These are phyloP conservation scores for Cladosporium oxysporum DNA, from an alignment of 2,329 filamentous ascomycete species.

Conservation along the genomic window DNA sequence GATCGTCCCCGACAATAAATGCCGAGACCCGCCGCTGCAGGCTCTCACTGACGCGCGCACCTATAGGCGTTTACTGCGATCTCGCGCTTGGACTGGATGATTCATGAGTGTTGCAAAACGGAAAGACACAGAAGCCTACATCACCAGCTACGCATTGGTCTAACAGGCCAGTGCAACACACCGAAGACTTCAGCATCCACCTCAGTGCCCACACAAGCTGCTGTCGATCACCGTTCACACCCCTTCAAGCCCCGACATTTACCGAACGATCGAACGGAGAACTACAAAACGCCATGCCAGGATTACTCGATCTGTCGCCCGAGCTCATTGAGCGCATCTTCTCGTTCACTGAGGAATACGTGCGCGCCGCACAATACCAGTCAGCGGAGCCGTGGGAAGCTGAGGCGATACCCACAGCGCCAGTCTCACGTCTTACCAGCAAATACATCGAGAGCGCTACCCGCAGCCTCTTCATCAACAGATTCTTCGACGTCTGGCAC, in stretches of 20 bases:
- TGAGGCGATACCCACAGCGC: neutral
- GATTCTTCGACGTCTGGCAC: neutral
- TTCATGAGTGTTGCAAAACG: too few relatives aligned
- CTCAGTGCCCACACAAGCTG: neutral
- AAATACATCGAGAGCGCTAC: neutral
- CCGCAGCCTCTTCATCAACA: neutral
- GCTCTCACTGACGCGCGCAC: too few relatives aligned
- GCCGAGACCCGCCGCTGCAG: too few relatives aligned
- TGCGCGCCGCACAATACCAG: neutral
- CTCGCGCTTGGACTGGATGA: too few relatives aligned
- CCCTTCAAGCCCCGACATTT: neutral
- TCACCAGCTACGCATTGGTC: neutral
- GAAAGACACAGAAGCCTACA: too few relatives aligned
- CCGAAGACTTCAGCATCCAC: neutral
- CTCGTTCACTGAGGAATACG: neutral
- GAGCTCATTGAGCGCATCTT: neutral
- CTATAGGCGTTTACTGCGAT: too few relatives aligned
- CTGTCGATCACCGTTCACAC: neutral
- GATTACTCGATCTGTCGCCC: neutral
- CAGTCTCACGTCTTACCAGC: neutral
- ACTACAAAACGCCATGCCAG: neutral
- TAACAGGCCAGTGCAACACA: neutral
- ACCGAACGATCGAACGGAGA: neutral
- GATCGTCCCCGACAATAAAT: too few relatives aligned
- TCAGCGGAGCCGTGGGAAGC: neutral